A percentile compares a stretch with the other conserved stretches of the same genome.
phyloP scores from a whole-genome alignment of 2,329 filamentous ascomycete species.

The Penicillium brasilianum region DNA sequence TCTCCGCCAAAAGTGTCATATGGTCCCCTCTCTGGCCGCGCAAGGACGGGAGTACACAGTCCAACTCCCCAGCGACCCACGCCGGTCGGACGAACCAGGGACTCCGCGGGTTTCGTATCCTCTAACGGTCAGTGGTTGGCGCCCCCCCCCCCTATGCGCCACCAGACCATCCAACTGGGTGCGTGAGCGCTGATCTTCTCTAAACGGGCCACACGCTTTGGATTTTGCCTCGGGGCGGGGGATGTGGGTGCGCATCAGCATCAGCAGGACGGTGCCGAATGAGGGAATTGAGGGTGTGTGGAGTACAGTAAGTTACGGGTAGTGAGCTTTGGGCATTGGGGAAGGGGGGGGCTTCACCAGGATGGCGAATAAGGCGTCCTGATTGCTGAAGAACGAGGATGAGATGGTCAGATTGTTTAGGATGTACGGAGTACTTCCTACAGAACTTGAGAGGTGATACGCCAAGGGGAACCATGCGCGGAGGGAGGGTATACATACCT shows the following conservation, averaged over 20 bases:
- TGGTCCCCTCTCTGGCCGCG: conserved; percentile 14
- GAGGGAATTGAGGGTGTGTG: conserved; percentile 1
- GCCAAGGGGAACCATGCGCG: neutral
- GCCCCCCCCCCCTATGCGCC: conserved; percentile 13
- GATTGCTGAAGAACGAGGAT: neutral
- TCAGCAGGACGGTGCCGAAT: conserved; percentile 3
- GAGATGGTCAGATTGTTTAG: no score
- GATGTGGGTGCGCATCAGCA: neutral
- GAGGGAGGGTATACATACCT: neutral
- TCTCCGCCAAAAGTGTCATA: neutral
- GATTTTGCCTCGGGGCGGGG: neutral
- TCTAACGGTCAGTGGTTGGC: conserved; percentile 21
- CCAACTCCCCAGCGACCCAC: conserved; percentile 11
- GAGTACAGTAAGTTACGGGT: neutral
- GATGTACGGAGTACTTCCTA: neutral
- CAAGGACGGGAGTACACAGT: conserved; percentile 21
- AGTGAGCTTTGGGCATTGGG: no score
- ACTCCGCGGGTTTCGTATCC: conserved; percentile 6
- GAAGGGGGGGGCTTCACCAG: neutral
- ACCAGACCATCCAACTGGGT: conserved; percentile 18
- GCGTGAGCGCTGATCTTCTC: conserved; percentile 16
- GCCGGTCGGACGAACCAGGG: conserved; percentile 21
- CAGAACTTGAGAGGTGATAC: neutral
- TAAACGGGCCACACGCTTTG: conserved; percentile 6
- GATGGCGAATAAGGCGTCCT: neutral